Conservation (phyloP, 148 eudicot species). For the Cornus kousa region DNA sequence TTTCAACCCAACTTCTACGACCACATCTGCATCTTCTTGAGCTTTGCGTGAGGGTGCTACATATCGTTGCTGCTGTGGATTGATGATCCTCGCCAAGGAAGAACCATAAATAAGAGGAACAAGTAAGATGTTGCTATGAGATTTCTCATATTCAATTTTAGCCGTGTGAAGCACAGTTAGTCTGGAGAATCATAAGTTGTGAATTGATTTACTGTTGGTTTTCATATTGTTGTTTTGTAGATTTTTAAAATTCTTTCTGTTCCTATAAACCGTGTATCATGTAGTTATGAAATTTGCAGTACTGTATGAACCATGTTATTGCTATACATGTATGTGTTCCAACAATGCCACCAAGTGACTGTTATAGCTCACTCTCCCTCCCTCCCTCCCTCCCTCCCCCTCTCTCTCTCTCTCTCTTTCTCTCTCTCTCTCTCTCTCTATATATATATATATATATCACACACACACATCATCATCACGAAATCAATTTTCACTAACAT, state of each 20-base stretch:
- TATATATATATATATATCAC: too few species aligned
- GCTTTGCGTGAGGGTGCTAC: background rate
- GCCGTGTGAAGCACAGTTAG: background rate
- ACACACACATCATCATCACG: too few species aligned
- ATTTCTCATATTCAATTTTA: conserved; percentile 2
- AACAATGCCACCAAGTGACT: background rate
- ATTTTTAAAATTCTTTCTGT: conserved; percentile 12
- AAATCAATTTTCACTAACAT: too few species aligned
- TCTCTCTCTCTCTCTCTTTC: too few species aligned
- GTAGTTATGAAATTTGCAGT: conserved; percentile 3
- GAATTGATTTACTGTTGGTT: conserved; percentile 1
- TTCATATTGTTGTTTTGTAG: background rate
- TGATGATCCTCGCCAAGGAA: background rate
- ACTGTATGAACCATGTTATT: conserved; percentile 2
- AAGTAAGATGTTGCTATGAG: background rate
- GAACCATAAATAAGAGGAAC: conserved; percentile 21
- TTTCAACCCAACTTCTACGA: conserved; percentile 52
- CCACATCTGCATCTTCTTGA: conserved; percentile 48
- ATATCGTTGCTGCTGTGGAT: background rate
- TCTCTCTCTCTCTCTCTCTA: too few species aligned
- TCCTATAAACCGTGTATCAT: background rate
- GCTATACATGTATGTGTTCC: background rate
- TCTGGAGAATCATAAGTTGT: conserved; percentile 1
- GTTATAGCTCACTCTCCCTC: background rate
- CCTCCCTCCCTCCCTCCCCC: background rate